A percentile compares a stretch with the other conserved stretches of the same genome.
These are phyloP conservation scores for Phytophthora cryptogea DNA, from an alignment of 352 stramenopile genomes.

Conservation along the genomic window DNA sequence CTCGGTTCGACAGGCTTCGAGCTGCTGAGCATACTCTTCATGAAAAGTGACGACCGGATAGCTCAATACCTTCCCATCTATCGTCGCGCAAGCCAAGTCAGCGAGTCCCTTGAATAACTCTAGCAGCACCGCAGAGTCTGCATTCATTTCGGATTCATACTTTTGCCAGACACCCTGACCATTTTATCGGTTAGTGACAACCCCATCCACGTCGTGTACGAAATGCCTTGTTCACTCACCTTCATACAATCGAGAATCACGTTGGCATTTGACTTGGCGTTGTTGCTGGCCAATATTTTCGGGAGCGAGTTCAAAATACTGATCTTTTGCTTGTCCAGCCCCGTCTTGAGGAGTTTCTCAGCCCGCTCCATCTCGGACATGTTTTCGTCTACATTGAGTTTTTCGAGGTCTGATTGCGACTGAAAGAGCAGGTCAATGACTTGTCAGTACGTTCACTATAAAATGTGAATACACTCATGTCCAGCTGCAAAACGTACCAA, in stretches of 20 bases:
- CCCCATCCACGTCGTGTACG: neutral
- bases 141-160: constrained; percentile 55
- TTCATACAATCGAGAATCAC: constrained; percentile 78
- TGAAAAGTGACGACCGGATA: constrained; percentile 62
- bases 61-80: constrained; percentile 71
- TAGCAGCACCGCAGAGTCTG: constrained; percentile 46
- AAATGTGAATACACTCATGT: neutral
- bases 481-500: constrained; percentile 43
- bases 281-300: constrained; percentile 74
- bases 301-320: constrained; percentile 71
- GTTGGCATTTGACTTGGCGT: constrained; percentile 70
- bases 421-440: constrained; percentile 20
- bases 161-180: constrained; percentile 68
- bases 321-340: constrained; percentile 83
- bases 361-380: constrained; percentile 81
- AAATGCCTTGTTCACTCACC: constrained; percentile 26
- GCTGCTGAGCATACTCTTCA: constrained; percentile 61
- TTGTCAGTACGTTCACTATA: constrained; percentile 1
- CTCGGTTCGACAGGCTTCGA: constrained; percentile 53
- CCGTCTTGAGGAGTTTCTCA: constrained; percentile 76
- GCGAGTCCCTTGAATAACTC: constrained; percentile 70
- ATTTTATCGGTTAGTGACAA: neutral
- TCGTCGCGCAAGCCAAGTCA: constrained; percentile 59
- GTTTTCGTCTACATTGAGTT: constrained; percentile 86
- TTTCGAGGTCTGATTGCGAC: constrained; percentile 84